These are phyloP conservation scores for Pseudopyricularia javanii DNA, from an alignment of 2,329 filamentous ascomycete species.

Conservation along the genomic window DNA sequence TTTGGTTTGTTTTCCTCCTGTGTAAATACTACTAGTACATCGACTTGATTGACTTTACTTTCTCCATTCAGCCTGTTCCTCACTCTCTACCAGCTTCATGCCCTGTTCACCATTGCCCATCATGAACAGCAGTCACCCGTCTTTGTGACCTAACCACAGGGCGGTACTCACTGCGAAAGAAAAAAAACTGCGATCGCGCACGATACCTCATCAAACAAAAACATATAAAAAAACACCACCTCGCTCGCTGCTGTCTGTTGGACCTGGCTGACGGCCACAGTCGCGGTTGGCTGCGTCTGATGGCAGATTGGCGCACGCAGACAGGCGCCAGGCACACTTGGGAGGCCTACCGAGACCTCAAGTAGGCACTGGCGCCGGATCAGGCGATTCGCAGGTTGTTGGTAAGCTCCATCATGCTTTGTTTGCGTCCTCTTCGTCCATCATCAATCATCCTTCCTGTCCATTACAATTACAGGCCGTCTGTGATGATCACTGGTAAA, in stretches of 20 bases:
- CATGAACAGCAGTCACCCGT: not conserved
- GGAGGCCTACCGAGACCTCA: not conserved
- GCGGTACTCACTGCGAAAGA: not conserved
- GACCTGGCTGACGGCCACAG: not conserved
- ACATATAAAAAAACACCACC: too few relatives aligned
- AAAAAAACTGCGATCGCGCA: too few relatives aligned
- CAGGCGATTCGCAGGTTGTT: not conserved
- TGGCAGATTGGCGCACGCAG: not conserved
- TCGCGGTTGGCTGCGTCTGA: not conserved
- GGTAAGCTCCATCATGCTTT: not conserved
- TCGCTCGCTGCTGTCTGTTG: not conserved
- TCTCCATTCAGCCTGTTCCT: too few relatives aligned
- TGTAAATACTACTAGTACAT: too few relatives aligned
- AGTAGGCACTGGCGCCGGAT: not conserved
- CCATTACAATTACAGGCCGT: too few relatives aligned
- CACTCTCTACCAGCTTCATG: not conserved
- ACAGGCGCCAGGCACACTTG: not conserved
- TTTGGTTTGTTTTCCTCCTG: too few relatives aligned
- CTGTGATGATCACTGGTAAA: conserved; percentile 35
- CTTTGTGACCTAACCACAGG: not conserved
- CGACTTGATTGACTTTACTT: too few relatives aligned
- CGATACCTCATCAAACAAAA: too few relatives aligned
- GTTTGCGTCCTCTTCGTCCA: not conserved
- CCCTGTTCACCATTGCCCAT: not conserved
- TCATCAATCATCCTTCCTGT: not conserved